Evolutionary conservation across 176 grass and related monocot genomes (phyloP).

Genomic region (Oryza punctata): DNA sequence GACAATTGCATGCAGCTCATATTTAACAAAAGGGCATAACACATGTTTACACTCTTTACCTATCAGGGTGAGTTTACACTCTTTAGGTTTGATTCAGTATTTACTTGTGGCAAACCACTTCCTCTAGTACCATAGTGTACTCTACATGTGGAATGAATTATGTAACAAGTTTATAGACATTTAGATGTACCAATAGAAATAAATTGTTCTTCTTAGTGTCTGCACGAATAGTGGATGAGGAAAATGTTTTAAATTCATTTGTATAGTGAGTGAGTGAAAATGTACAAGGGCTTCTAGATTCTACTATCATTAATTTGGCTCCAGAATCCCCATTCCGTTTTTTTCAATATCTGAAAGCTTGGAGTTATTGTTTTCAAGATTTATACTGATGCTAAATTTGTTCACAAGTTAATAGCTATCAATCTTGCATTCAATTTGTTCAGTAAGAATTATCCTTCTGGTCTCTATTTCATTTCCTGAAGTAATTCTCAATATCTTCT

Average conservation of each 20-base stretch:
- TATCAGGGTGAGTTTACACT: neutral
- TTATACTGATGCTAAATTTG: neutral
- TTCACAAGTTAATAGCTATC: conserved; percentile 5
- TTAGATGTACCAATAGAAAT: neutral
- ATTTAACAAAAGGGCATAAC: neutral
- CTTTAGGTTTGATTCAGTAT: neutral
- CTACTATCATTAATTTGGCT: neutral
- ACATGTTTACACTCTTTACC: neutral
- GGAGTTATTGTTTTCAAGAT: neutral
- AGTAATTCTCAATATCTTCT: conserved; percentile 12
- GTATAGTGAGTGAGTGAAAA: neutral
- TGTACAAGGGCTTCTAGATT: conserved; percentile 12
- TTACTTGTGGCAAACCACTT: neutral
- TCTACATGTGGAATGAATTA: neutral
- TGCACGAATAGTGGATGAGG: neutral
- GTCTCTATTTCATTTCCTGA: neutral
- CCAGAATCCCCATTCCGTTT: neutral
- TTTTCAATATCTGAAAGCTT: neutral
- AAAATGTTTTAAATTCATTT: neutral
- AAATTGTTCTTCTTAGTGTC: neutral
- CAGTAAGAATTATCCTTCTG: neutral
- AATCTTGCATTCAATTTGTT: neutral
- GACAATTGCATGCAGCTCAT: conserved; percentile 4
- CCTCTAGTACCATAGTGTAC: neutral
- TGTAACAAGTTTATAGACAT: neutral